Percentiles rank a stretch among this genome's conserved stretches.
Conservation (phyloP, 2,329 filamentous ascomycete genomes). For the Zymoseptoria passerinii region DNA sequence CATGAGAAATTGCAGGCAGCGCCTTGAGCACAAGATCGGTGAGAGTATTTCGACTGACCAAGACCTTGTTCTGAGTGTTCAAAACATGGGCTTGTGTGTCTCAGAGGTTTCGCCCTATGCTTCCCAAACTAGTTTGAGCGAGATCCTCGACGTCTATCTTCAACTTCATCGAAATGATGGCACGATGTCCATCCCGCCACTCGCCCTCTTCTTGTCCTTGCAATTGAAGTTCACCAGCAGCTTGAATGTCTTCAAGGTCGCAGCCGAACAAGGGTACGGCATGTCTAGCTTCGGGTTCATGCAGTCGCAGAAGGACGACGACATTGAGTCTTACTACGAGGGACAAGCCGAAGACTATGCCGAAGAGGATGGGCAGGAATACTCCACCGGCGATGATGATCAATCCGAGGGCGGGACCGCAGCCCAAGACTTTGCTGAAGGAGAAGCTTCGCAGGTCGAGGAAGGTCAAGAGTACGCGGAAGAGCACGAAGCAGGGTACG, state of each 20-base stretch:
- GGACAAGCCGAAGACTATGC: neutral
- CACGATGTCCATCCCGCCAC: conserved; percentile 46
- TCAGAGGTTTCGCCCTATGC: conserved; percentile 47
- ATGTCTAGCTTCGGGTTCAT: conserved; percentile 40
- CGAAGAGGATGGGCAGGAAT: conserved; percentile 7
- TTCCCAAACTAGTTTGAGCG: conserved; percentile 44
- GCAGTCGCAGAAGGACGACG: conserved; percentile 10
- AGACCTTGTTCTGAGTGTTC: conserved; percentile 49
- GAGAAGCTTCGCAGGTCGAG: conserved; percentile 2
- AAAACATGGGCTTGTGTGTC: conserved; percentile 47
- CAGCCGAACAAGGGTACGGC: conserved; percentile 50
- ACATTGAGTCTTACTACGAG: conserved; percentile 12
- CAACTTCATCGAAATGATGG: conserved; percentile 53
- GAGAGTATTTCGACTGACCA: conserved; percentile 48
- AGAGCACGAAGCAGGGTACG: conserved; percentile 5
- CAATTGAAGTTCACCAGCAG: conserved; percentile 48
- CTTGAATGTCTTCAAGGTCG: conserved; percentile 44
- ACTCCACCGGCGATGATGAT: conserved; percentile 3
- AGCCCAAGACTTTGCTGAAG: conserved; percentile 1
- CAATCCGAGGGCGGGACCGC: conserved; percentile 4
- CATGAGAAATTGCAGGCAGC: conserved; percentile 38
- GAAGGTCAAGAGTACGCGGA: conserved; percentile 5
- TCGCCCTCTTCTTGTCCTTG: conserved; percentile 45
- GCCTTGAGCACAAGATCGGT: conserved; percentile 46
- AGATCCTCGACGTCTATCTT: conserved; percentile 53